These are phyloP conservation scores for Botrytis paeoniae DNA, from an alignment of 2,329 filamentous ascomycete genomes.

Conservation along the genomic window DNA sequence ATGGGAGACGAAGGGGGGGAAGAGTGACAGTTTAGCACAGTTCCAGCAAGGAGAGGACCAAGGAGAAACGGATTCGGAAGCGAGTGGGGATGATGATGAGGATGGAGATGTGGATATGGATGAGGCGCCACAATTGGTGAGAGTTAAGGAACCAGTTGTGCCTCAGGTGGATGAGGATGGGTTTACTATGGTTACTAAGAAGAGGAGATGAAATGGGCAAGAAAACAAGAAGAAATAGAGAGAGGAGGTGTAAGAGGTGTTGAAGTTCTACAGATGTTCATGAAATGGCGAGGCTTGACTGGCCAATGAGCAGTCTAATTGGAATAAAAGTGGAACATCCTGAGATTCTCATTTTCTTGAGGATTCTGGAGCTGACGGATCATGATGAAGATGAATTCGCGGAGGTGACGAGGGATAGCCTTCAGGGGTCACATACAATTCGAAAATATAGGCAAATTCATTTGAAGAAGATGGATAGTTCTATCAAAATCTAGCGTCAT, in stretches of 20 bases:
- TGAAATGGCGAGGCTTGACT: background rate
- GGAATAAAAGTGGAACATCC: background rate
- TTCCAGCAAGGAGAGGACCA: slow-evolving; percentile 54
- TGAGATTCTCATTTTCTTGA: background rate
- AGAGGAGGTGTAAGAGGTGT: background rate
- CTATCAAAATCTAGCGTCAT: background rate
- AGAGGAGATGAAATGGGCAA: slow-evolving; percentile 46
- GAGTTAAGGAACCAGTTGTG: slow-evolving; percentile 57
- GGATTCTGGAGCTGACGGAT: background rate
- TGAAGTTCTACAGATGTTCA: background rate
- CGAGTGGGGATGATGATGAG: slow-evolving; percentile 52
- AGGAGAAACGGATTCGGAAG: slow-evolving; percentile 57
- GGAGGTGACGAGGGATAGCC: background rate
- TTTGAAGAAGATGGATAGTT: background rate
- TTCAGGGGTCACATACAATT: background rate
- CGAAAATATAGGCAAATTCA: background rate
- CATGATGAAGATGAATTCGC: background rate
- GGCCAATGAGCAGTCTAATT: background rate
- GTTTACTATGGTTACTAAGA: slow-evolving; percentile 71
- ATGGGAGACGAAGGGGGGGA: slow-evolving; percentile 62
- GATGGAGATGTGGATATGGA: slow-evolving; percentile 63
- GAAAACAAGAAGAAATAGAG: background rate
- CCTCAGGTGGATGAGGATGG: slow-evolving; percentile 79
- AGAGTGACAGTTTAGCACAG: slow-evolving; percentile 46
- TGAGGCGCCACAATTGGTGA: slow-evolving; percentile 63